These are phyloP conservation scores for Tolypocladium sp. DNA, from an alignment of 2,329 filamentous ascomycete genomes.

Conservation along the genomic window DNA sequence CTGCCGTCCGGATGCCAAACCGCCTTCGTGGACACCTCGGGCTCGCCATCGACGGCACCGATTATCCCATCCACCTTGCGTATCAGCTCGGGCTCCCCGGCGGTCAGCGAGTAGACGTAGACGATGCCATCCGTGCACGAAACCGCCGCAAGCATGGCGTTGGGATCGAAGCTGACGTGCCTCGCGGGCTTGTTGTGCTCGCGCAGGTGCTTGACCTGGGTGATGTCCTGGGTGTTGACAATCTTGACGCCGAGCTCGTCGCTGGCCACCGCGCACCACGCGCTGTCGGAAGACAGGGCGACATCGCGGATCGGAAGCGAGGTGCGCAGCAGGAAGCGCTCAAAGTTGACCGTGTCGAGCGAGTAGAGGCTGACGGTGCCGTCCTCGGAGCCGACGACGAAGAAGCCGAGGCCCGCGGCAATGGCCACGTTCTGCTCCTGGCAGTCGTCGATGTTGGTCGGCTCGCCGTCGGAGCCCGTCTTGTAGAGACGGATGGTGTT, in stretches of 20 bases:
- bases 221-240: constrained; percentile 73
- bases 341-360: constrained; percentile 63
- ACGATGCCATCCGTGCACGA: constrained; percentile 84
- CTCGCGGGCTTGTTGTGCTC: constrained; percentile 86
- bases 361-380: constrained; percentile 93
- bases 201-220: constrained; percentile 64
- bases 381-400: constrained; percentile 86
- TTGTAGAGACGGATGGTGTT: constrained; percentile 90
- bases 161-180: constrained; percentile 80
- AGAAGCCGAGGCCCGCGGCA: constrained; percentile 68
- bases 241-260: constrained; percentile 90
- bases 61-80: constrained; percentile 83
- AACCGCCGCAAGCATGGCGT: constrained; percentile 64
- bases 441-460: constrained; percentile 83
- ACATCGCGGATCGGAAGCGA: constrained; percentile 84
- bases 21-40: constrained; percentile 61
- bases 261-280: constrained; percentile 93
- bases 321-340: constrained; percentile 73
- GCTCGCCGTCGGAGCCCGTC: constrained; percentile 86
- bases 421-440: constrained; percentile 79
- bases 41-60: constrained; percentile 63
- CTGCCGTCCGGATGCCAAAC: constrained; percentile 93
- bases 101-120: constrained; percentile 78
- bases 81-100: constrained; percentile 71
- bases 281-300: constrained; percentile 67